Conservation (phyloP, 2,329 filamentous ascomycete genomes). For the Diplodia mutila region DNA sequence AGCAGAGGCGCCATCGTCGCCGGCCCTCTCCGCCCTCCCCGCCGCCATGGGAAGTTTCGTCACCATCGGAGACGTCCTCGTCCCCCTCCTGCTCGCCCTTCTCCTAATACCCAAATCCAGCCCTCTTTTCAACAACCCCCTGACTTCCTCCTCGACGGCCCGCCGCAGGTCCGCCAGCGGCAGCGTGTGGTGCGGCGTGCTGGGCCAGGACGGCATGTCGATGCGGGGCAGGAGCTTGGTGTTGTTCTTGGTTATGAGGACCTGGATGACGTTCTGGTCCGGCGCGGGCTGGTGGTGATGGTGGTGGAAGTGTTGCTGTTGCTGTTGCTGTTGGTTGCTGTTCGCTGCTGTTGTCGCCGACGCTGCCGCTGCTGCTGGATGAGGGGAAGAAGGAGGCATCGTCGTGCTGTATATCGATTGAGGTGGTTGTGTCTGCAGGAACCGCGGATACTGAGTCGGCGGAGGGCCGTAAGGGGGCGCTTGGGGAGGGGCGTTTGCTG, state of each 20-base stretch:
- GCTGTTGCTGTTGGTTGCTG: neutral
- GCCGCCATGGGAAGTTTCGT: neutral
- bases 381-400: neutral
- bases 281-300: conserved; percentile 9
- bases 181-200: conserved; percentile 23
- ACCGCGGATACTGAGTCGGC: conserved; percentile 8
- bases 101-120: conserved; percentile 4
- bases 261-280: conserved; percentile 22
- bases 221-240: conserved; percentile 22
- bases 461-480: neutral
- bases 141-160: conserved; percentile 2
- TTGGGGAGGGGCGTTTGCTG: neutral
- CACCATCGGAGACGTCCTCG: no score
- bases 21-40: neutral
- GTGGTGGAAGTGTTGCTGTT: neutral
- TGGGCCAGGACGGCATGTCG: conserved; percentile 20
- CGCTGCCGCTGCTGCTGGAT: neutral
- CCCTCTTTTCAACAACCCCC: conserved; percentile 5
- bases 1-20: neutral
- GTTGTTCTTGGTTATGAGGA: conserved; percentile 23
- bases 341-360: neutral
- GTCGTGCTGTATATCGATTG: conserved; percentile 1
- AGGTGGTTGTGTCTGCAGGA: neutral
- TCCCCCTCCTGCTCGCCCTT: no score
- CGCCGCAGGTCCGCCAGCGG: conserved; percentile 1